These are phyloP conservation scores for Tripidium arundinaceum DNA, from an alignment of 202 grass and related monocot genomes.

Conservation along the genomic window DNA sequence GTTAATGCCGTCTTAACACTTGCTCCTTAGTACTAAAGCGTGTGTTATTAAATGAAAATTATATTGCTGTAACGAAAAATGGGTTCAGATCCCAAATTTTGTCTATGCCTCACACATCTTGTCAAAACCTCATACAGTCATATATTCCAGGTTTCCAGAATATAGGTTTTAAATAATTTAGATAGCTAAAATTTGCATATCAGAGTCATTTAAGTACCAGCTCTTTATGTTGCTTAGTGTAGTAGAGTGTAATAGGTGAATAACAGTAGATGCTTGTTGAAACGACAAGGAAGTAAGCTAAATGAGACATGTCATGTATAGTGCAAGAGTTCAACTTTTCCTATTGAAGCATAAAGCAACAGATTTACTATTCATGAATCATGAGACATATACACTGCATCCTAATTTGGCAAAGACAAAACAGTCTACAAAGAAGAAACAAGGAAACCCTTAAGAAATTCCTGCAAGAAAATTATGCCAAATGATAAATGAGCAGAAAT, in stretches of 20 bases:
- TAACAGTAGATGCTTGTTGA: conserved; percentile 1
- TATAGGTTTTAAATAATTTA: conserved; percentile 19
- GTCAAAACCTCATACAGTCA: not conserved
- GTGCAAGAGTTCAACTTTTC: not conserved
- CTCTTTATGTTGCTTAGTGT: not conserved
- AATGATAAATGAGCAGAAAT: not conserved
- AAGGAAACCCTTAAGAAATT: not conserved
- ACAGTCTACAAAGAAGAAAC: not conserved
- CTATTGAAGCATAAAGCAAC: not conserved
- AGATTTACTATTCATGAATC: not conserved
- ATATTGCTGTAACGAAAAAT: conserved; percentile 9
- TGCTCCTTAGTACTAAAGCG: not conserved
- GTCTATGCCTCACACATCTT: not conserved
- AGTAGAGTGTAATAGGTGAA: not conserved
- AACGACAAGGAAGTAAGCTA: not conserved
- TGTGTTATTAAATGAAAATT: not conserved
- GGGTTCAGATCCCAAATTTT: not conserved
- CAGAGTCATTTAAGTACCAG: not conserved
- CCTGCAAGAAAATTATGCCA: not conserved
- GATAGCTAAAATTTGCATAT: not conserved
- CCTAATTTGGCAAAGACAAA: not conserved
- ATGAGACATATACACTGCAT: not conserved
- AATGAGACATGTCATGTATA: not conserved
- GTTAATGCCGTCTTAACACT: not conserved
- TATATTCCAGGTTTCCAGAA: not conserved